phyloP scores from a whole-genome alignment of 768 basidiomycete genomes.

The Tricholoma flavovirens region DNA sequence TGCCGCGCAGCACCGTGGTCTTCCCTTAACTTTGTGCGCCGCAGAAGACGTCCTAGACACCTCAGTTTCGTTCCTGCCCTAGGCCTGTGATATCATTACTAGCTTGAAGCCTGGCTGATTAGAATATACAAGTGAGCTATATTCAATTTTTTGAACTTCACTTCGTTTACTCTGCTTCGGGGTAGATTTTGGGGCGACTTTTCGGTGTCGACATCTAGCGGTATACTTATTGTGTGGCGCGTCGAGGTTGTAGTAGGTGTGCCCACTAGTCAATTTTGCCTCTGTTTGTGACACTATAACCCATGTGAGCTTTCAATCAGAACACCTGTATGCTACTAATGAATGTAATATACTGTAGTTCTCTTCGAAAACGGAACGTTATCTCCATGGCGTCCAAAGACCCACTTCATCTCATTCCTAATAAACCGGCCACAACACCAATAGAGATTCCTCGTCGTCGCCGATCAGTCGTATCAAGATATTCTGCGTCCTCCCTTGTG shows the following conservation, averaged over 20 bases:
- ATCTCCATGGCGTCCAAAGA: conserved; percentile 3
- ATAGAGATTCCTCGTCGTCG: conserved; percentile 40
- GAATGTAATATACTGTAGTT: conserved; percentile 1
- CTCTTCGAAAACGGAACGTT: conserved; percentile 5
- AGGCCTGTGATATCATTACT: no score
- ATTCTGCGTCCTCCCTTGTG: conserved; percentile 25
- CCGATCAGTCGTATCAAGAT: conserved; percentile 15
- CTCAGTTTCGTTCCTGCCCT: background rate
- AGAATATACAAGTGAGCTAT: background rate
- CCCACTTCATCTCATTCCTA: conserved; percentile 12
- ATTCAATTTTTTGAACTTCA: background rate
- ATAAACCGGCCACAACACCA: conserved; percentile 29
- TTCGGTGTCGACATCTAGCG: background rate
- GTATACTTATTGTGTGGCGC: background rate
- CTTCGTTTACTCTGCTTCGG: background rate
- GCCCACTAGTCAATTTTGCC: background rate
- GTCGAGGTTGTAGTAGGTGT: background rate
- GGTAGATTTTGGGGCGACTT: background rate
- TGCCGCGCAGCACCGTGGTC: background rate
- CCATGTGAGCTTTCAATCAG: conserved; percentile 12
- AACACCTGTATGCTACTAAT: conserved; percentile 3
- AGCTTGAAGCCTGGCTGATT: background rate
- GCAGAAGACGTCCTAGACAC: background rate
- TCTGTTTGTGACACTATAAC: conserved; percentile 1
- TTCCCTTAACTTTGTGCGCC: background rate